These are phyloP conservation scores for Tuber aestivum DNA, from an alignment of 495 filamentous ascomycete genomes.

Conservation along the genomic window DNA sequence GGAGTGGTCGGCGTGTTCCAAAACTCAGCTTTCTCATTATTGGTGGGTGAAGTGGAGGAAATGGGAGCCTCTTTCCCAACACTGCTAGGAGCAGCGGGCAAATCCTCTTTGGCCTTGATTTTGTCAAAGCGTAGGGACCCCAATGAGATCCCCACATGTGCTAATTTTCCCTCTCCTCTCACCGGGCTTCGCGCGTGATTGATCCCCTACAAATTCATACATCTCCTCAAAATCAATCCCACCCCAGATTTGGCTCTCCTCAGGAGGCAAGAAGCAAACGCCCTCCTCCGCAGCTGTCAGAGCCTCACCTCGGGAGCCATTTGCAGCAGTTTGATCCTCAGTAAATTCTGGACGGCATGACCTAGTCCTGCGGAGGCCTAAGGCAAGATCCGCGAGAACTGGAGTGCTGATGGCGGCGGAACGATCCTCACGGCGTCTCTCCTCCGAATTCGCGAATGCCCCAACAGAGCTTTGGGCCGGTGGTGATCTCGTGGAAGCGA, in stretches of 20 bases:
- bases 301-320: conserved; percentile 20
- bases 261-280: conserved; percentile 75
- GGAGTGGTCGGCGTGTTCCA: conserved; percentile 14
- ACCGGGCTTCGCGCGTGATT: conserved; percentile 62
- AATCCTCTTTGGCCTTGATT: conserved; percentile 12
- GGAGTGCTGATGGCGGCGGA: conserved; percentile 44
- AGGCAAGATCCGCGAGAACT: conserved; percentile 49
- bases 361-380: conserved; percentile 42
- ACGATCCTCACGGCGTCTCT: conserved; percentile 53
- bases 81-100: conserved; percentile 6
- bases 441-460: conserved; percentile 76
- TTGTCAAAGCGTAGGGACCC: conserved; percentile 24
- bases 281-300: conserved; percentile 62
- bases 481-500: conserved; percentile 50
- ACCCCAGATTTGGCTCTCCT: conserved; percentile 33
- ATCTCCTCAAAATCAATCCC: conserved; percentile 43
- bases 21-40: conserved; percentile 40
- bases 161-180: conserved; percentile 59
- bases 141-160: conserved; percentile 47
- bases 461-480: conserved; percentile 97
- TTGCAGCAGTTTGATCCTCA: conserved; percentile 41
- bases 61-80: conserved; percentile 41
- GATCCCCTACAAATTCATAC: conserved; percentile 44
- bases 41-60: too few relatives aligned
- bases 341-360: conserved; percentile 48